Evolutionary conservation across 148 eudicot genomes (phyloP), one percentile per base, ranked within the genome.

Genomic region (Rhododendron ovatum): DNA sequence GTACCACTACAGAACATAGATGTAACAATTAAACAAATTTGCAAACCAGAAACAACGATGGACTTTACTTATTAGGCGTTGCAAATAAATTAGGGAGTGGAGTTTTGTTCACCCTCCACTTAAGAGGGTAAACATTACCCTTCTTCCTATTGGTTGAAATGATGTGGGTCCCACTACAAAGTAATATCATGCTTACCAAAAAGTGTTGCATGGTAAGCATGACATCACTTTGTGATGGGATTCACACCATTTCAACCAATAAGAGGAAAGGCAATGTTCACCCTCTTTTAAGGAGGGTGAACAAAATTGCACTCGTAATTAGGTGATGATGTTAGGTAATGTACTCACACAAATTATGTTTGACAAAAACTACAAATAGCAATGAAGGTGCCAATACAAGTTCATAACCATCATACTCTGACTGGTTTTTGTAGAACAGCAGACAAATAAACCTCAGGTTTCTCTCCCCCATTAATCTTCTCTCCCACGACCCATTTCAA

Each of bases 401-500:
- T 53, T 82, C 85, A 20, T 6, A n/a, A 51, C 10, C 82, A 43
- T 88, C 89, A 94, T 69, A 85, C 93, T 91, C 98, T 93, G 8
- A 93, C 95, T 63, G 98, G 98, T 88, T 98, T 98, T 87, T 98
- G 96, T 28, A 98, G 89, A 86, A 95, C 98, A 91, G 98, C 98
- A 67, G 98, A 98, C 88, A 98, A 87, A 88, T 93, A 94, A 55
- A 95, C 90, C 89, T 95, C 95, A 1, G 98, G 89, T 77, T 91
- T 92, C 37, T 92, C 96, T 5, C 92, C 63, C 2, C 90, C 95
- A 79, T 90, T 92, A 0, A 82, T 83, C 89, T 91, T 95, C 90
- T 95, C 99, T 8, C 99, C 99, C 79, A 95, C 95, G 83, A 98
- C 92, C 99, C 99, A 98, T 89, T 98, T 98, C 88, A 98, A 86